Conservation (phyloP, 345 rosid species). For the Bruguiera gymnorhiza region DNA sequence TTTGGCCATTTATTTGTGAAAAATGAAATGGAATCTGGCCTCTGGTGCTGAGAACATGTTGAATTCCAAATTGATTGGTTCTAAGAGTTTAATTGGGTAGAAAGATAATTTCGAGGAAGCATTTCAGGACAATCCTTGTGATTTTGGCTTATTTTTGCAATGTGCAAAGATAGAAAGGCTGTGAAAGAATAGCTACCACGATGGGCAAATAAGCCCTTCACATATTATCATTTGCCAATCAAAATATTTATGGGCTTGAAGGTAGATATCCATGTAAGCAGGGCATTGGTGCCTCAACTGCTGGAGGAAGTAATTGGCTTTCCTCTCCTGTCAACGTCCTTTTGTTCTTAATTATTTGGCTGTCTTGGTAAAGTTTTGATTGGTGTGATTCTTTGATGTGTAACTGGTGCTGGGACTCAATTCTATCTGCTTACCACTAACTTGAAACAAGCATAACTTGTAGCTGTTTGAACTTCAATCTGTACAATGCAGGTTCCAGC, state of each 20-base stretch:
- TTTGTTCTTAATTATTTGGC: not conserved
- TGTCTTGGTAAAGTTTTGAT: not conserved
- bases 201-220: not conserved
- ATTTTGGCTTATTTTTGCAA: not conserved
- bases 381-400: too few relatives aligned
- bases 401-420: too few relatives aligned
- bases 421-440: too few relatives aligned
- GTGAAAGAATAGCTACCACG: not conserved
- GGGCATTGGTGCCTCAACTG: not conserved
- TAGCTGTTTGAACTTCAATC: not conserved
- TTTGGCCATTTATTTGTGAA: too few relatives aligned
- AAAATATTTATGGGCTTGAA: not conserved
- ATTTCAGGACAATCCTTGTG: too few relatives aligned
- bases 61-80: too few relatives aligned
- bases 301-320: not conserved
- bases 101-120: too few relatives aligned
- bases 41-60: too few relatives aligned
- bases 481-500: constrained; percentile 8
- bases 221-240: not conserved
- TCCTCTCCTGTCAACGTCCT: not conserved
- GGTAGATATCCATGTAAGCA: not conserved
- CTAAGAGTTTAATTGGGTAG: too few relatives aligned
- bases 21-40: too few relatives aligned
- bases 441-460: too few relatives aligned
- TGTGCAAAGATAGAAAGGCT: not conserved